Evolutionary conservation across 345 rosid genomes (phyloP).

Genomic region (Odontarrhena argentea): DNA sequence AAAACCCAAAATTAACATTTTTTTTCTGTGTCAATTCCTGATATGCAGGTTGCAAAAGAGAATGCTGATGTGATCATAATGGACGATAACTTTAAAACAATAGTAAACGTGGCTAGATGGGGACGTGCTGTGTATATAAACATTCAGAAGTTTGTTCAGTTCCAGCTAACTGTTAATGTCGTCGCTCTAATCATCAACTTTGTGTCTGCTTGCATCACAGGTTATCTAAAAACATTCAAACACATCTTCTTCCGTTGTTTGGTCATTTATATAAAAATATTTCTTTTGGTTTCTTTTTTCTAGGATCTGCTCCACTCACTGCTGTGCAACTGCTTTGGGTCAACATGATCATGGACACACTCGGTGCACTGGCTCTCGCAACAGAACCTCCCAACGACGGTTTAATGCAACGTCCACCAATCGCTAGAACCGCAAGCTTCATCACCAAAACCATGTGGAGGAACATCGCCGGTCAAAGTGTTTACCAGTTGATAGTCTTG

Average conservation of each 20-base stretch:
- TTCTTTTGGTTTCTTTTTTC: slow-evolving; percentile 1
- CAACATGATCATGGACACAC: slow-evolving; percentile 91
- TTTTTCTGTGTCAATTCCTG: neutral
- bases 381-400: slow-evolving; percentile 81
- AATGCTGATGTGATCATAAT: slow-evolving; percentile 80
- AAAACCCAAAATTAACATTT: slow-evolving; percentile 1
- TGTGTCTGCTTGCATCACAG: slow-evolving; percentile 73
- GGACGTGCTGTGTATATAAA: slow-evolving; percentile 82
- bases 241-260: slow-evolving; percentile 2
- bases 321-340: slow-evolving; percentile 89
- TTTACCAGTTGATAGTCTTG: slow-evolving; percentile 65
- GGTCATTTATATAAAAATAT: neutral
- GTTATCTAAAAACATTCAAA: slow-evolving; percentile 25
- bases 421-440: slow-evolving; percentile 56
- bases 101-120: slow-evolving; percentile 77
- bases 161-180: slow-evolving; percentile 76
- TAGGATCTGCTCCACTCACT: slow-evolving; percentile 80
- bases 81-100: slow-evolving; percentile 79
- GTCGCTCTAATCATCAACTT: slow-evolving; percentile 75
- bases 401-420: slow-evolving; percentile 70
- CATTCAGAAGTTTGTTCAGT: slow-evolving; percentile 85
- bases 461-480: slow-evolving; percentile 74
- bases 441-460: slow-evolving; percentile 80
- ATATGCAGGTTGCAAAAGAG: slow-evolving; percentile 74
- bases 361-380: slow-evolving; percentile 78